Evolutionary conservation across 768 basidiomycete species (phyloP).

Genomic region (Boletus tomentosulus): DNA sequence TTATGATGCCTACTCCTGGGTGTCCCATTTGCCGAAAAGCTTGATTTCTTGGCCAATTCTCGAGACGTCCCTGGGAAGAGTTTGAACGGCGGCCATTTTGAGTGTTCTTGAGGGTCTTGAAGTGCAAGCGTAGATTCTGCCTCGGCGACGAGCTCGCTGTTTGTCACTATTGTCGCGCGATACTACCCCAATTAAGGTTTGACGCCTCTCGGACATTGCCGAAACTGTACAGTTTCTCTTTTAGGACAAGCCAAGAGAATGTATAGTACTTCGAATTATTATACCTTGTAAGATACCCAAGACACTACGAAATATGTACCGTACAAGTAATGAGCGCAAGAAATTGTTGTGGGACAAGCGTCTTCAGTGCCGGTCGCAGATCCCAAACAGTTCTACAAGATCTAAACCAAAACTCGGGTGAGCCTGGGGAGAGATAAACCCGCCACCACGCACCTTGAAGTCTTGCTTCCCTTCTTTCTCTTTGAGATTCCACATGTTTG

Average conservation of each 20-base stretch:
- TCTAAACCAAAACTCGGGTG: conserved; percentile 35
- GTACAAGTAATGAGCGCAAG: not conserved
- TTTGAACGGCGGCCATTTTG: conserved; percentile 62
- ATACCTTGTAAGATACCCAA: not conserved
- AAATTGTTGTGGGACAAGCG: not conserved
- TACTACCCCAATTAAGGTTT: conserved; percentile 24
- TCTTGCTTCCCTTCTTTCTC: conserved; percentile 75
- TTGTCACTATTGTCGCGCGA: conserved; percentile 16
- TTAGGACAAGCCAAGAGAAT: not conserved
- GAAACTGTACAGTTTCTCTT: conserved; percentile 28
- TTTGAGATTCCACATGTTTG: conserved; percentile 67
- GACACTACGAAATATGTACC: conserved; percentile 15
- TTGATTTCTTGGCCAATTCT: conserved; percentile 84
- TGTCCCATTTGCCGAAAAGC: conserved; percentile 99
- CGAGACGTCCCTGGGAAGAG: conserved; percentile 80
- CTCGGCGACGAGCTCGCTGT: conserved; percentile 24
- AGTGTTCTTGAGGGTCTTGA: conserved; percentile 30
- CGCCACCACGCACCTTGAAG: conserved; percentile 55
- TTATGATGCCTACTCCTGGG: conserved; percentile 72
- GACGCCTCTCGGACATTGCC: conserved; percentile 17
- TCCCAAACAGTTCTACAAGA: conserved; percentile 54
- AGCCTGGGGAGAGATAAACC: not conserved
- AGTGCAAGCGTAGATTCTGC: conserved; percentile 11
- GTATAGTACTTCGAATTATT: conserved; percentile 4
- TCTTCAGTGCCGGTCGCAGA: conserved; percentile 24